Percentiles rank a stretch among this genome's conserved stretches.
phyloP scores from a whole-genome alignment of 345 rosid species.

The Gossypium ekmanianum region DNA sequence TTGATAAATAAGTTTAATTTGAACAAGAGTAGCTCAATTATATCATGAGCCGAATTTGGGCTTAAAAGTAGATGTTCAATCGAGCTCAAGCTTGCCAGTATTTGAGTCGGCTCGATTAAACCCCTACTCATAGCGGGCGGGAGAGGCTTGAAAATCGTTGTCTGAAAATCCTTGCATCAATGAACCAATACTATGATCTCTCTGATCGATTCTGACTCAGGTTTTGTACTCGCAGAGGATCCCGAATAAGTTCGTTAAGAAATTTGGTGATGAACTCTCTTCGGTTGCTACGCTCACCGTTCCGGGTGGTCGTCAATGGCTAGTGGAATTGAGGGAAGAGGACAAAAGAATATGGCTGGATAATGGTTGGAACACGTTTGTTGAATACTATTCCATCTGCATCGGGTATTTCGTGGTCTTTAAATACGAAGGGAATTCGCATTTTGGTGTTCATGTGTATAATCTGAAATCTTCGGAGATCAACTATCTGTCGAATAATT shows the following conservation, averaged over 20 bases:
- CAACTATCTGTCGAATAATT: constrained; percentile 23
- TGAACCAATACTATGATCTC: background rate
- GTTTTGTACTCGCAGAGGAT: constrained; percentile 29
- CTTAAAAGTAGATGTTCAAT: too few relatives aligned
- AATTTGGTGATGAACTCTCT: constrained; percentile 36
- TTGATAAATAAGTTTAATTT: too few relatives aligned
- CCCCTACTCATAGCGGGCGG: too few relatives aligned
- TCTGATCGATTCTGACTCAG: constrained; percentile 5
- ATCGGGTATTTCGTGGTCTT: constrained; percentile 37
- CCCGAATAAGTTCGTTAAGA: constrained; percentile 32
- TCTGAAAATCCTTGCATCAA: too few relatives aligned
- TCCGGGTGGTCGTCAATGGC: constrained; percentile 33
- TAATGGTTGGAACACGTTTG: constrained; percentile 35
- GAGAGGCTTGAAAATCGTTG: too few relatives aligned
- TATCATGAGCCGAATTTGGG: too few relatives aligned
- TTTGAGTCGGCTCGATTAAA: too few relatives aligned
- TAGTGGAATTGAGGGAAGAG: constrained; percentile 25
- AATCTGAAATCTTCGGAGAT: constrained; percentile 36
- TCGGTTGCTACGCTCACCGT: constrained; percentile 21
- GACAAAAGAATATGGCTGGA: constrained; percentile 30
- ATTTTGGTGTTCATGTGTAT: constrained; percentile 30
- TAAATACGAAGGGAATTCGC: constrained; percentile 33
- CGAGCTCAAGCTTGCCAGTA: too few relatives aligned
- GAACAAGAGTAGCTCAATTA: too few relatives aligned
- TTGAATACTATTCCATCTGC: constrained; percentile 24